These are phyloP conservation scores for Fraxinus sp. DNA, from an alignment of 305 asterid species.

Conservation along the genomic window DNA sequence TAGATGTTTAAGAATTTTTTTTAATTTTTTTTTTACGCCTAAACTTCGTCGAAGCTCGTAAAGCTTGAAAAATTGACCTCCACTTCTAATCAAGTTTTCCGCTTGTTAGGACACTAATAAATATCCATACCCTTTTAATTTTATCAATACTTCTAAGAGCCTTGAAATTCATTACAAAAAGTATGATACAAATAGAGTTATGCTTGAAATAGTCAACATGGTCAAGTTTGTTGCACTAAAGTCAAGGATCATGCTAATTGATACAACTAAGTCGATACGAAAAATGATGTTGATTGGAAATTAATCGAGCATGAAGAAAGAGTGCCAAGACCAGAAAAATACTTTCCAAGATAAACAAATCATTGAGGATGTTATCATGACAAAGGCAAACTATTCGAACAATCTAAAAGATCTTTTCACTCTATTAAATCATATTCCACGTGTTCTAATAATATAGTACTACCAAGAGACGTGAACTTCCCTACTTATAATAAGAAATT, in stretches of 20 bases:
- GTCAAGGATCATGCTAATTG: neutral
- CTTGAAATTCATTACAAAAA: neutral
- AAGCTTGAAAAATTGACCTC: too few relatives aligned
- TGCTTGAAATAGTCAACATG: neutral
- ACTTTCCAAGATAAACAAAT: neutral
- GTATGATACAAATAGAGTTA: neutral
- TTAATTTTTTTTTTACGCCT: too few relatives aligned
- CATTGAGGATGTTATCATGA: neutral
- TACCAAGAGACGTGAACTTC: too few relatives aligned
- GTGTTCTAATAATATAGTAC: neutral
- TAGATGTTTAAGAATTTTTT: too few relatives aligned
- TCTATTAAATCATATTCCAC: neutral
- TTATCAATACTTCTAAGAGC: neutral
- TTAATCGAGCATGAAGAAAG: neutral
- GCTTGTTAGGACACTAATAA: too few relatives aligned
- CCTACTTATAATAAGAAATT: too few relatives aligned
- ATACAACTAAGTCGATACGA: neutral
- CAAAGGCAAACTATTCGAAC: neutral
- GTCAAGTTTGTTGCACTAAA: neutral
- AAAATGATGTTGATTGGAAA: neutral
- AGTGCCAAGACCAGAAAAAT: neutral
- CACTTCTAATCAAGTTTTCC: too few relatives aligned
- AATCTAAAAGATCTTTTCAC: neutral
- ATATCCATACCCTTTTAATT: neutral
- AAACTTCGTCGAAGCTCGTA: too few relatives aligned